Evolutionary conservation across 371 early-diverging fungal genomes (phyloP).

Genomic region (Saksenaea oblongispora): DNA sequence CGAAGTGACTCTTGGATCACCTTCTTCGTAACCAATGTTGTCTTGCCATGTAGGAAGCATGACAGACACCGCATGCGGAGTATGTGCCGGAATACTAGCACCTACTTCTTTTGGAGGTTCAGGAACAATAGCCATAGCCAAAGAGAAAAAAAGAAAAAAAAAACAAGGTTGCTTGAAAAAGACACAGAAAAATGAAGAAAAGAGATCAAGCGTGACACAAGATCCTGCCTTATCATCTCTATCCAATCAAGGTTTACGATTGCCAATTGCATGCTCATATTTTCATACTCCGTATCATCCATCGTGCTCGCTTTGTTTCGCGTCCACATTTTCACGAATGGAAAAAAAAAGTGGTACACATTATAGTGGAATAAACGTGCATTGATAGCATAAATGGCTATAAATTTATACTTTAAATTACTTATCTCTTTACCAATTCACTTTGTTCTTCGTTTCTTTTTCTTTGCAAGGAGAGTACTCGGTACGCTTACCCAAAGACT

Average conservation of each 20-base stretch:
- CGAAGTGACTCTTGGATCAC: constrained; percentile 67
- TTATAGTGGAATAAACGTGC: too few relatives aligned
- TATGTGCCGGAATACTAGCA: constrained; percentile 70
- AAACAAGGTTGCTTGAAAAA: background rate
- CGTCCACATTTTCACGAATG: too few relatives aligned
- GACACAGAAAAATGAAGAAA: background rate
- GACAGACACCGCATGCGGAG: constrained; percentile 90
- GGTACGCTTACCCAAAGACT: too few relatives aligned
- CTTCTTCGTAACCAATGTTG: constrained; percentile 93
- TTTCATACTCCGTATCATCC: too few relatives aligned
- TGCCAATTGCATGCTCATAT: constrained; percentile 1
- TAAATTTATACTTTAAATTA: too few relatives aligned
- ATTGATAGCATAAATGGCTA: too few relatives aligned
- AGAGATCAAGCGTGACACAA: background rate
- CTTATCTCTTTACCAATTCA: too few relatives aligned
- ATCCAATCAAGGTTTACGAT: constrained; percentile 13
- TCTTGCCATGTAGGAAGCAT: constrained; percentile 90
- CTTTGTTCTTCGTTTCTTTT: too few relatives aligned
- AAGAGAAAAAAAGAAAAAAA: constrained; percentile 2
- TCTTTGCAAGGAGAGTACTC: too few relatives aligned
- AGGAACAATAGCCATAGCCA: constrained; percentile 22
- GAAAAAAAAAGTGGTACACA: too few relatives aligned
- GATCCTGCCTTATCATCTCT: constrained; percentile 5
- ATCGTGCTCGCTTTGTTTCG: too few relatives aligned
- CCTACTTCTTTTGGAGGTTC: constrained; percentile 58